Conservation (phyloP, 177 flowering plant species). For the Vitis hybrid region DNA sequence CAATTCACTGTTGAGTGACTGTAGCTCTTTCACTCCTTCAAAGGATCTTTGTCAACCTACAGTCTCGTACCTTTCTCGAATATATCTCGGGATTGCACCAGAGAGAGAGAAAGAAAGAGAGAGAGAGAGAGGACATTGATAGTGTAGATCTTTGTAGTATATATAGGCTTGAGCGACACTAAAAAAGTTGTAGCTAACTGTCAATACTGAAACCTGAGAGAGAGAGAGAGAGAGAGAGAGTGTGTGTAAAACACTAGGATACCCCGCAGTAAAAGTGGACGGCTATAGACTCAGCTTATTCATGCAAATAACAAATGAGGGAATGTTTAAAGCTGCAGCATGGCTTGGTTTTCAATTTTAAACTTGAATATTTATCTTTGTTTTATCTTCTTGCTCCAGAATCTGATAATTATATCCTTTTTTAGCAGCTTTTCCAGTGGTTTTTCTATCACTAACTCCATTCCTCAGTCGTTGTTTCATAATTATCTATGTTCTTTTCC, state of each 20-base stretch:
- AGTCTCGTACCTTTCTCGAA: slow-evolving; percentile 23
- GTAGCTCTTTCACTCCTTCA: slow-evolving; percentile 3
- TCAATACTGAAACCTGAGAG: slow-evolving; percentile 14
- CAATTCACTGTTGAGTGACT: slow-evolving; percentile 4
- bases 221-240: background rate
- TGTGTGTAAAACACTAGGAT: background rate
- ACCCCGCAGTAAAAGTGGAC: slow-evolving; percentile 25
- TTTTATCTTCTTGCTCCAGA: too few relatives aligned
- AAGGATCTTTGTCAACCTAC: slow-evolving; percentile 20
- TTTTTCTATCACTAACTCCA: slow-evolving; percentile 10
- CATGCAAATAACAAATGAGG: slow-evolving; percentile 18
- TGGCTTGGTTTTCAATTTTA: slow-evolving; percentile 3
- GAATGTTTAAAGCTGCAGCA: slow-evolving; percentile 44
- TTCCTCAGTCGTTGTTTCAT: background rate
- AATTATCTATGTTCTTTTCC: background rate
- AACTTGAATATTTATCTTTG: slow-evolving; percentile 1
- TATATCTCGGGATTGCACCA: slow-evolving; percentile 25
- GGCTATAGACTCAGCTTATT: slow-evolving; percentile 16
- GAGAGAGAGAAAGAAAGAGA: slow-evolving; percentile 11
- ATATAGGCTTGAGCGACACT: slow-evolving; percentile 16
- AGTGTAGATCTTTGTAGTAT: background rate
- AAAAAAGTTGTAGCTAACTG: slow-evolving; percentile 24
- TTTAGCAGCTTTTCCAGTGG: slow-evolving; percentile 18
- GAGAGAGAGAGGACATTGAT: slow-evolving; percentile 3
- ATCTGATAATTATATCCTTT: background rate